Conservation (phyloP, 164 flowering plant species). For the Vitis riparia region DNA sequence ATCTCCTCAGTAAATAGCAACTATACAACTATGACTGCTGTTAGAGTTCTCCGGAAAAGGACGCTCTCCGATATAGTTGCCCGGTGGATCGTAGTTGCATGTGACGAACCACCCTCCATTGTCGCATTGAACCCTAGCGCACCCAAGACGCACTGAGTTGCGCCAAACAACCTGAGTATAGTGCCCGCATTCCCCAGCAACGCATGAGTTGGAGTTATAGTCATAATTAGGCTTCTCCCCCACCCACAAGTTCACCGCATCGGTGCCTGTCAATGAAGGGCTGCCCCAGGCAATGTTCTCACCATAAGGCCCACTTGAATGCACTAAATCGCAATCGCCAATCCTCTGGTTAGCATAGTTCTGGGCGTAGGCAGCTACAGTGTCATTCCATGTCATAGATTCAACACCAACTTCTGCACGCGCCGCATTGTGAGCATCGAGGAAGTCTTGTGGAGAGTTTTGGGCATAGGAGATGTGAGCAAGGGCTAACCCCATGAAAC, state of each 20-base stretch:
- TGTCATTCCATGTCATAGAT: constrained; percentile 15
- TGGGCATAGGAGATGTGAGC: constrained; percentile 5
- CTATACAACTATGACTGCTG: no score
- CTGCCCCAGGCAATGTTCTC: constrained; percentile 30
- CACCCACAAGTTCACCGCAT: constrained; percentile 33
- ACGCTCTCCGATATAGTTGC: constrained; percentile 10
- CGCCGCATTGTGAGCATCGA: constrained; percentile 25
- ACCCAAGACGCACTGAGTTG: constrained; percentile 16
- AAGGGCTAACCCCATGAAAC: no score
- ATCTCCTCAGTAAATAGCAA: no score
- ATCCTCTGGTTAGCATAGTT: constrained; percentile 13
- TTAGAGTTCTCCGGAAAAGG: constrained; percentile 1
- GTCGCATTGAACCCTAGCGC: constrained; percentile 16
- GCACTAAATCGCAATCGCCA: constrained; percentile 23
- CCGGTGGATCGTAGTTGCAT: constrained; percentile 38
- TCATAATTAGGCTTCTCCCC: constrained; percentile 27
- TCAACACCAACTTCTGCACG: constrained; percentile 16
- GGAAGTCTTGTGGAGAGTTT: constrained; percentile 13
- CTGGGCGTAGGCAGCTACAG: constrained; percentile 20
- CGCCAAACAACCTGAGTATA: constrained; percentile 32
- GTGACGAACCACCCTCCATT: constrained; percentile 15
- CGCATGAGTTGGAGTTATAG: constrained; percentile 22
- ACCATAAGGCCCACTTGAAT: constrained; percentile 28
- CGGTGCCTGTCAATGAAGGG: constrained; percentile 10
- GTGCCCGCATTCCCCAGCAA: constrained; percentile 17